Evolutionary conservation across 1,139 yeast species (phyloP), one percentile per base, ranked within the genome.

Genomic region (Suhomyces ambrosiae): DNA sequence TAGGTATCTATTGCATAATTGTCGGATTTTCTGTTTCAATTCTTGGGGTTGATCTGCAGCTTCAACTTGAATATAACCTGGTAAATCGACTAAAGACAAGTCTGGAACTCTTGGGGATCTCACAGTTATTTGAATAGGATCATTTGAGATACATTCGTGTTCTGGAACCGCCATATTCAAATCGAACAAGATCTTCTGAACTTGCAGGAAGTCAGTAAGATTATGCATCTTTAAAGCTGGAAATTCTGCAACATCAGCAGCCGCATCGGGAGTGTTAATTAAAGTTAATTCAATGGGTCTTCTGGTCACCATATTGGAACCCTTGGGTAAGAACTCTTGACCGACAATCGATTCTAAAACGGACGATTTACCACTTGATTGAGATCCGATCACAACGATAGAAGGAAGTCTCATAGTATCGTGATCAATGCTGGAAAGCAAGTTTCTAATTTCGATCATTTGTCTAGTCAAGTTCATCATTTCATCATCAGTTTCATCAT

Each of bases 61-160:
- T 56, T 94, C 96, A 2, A 94, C 82, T 62, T 94, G 98, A 48
- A 94, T 94, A 58, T 94, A 94, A 4, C 99, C 99, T 0, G 99
- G 99, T 42, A 94, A 69, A 67, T 92, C 99, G 14, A 94, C 96
- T 49, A 94, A 68, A 0, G 97, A 88, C 41, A 92, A 71, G 63
- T 94, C 98, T 0, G 98, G 98, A 5, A 92, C 95, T 36, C 80
- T 74, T 3, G 97, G 95, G 2, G 98, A 90, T 58, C 82, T 83
- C 30, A 94, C 88, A 2, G 95, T 87, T 32, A 90, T 73, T 58
- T 88, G 95, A 38, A 90, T 90, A 3, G 97, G 97, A 48, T 89
- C 96, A 45, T 81, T 86, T 18, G 95, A 85, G 24, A 90, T 86
- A 27, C 94, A 90, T 48, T 88, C 95, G 0, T 79, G 56, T 19